Percentiles rank a stretch among this genome's conserved stretches.
Conservation (phyloP, 352 stramenopile genomes). For the Lagenidium sp. region DNA sequence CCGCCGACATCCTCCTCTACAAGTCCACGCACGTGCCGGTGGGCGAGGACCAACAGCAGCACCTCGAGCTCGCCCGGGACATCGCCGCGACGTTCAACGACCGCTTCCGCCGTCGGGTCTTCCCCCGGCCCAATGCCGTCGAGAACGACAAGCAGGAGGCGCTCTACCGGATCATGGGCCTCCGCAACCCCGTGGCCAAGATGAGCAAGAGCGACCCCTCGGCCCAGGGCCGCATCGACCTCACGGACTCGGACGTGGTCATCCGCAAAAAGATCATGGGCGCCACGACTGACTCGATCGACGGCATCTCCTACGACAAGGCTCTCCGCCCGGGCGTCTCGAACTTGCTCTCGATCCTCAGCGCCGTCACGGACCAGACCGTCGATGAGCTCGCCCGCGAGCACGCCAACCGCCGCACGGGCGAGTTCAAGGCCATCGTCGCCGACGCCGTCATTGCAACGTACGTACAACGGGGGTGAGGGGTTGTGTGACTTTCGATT, state of each 20-base stretch:
- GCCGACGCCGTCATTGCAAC: constrained; percentile 94
- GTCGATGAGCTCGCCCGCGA: constrained; percentile 67
- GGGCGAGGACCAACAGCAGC: constrained; percentile 97
- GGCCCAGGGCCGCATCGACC: constrained; percentile 91
- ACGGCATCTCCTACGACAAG: constrained; percentile 86
- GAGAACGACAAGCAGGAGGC: constrained; percentile 23
- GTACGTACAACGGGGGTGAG: constrained; percentile 13
- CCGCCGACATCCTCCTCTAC: constrained; percentile 99
- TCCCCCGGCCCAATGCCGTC: constrained; percentile 48
- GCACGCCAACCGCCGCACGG: constrained; percentile 58
- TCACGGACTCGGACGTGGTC: constrained; percentile 66
- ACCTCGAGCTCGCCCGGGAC: constrained; percentile 98
- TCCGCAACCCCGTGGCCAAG: constrained; percentile 95
- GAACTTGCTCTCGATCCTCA: constrained; percentile 94
- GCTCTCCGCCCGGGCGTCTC: constrained; percentile 89
- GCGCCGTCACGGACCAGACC: constrained; percentile 57
- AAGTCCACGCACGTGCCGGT: constrained; percentile 96
- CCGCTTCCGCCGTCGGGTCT: constrained; percentile 77
- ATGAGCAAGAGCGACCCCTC: constrained; percentile 98
- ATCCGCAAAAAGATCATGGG: constrained; percentile 84
- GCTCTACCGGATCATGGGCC: constrained; percentile 95
- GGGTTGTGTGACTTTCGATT: not conserved
- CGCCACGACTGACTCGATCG: constrained; percentile 84
- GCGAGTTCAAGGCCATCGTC: constrained; percentile 93
- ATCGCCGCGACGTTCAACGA: constrained; percentile 96